These are phyloP conservation scores for Discostella stelligeroides DNA, from an alignment of 108 stramenopile species.

Conservation along the genomic window DNA sequence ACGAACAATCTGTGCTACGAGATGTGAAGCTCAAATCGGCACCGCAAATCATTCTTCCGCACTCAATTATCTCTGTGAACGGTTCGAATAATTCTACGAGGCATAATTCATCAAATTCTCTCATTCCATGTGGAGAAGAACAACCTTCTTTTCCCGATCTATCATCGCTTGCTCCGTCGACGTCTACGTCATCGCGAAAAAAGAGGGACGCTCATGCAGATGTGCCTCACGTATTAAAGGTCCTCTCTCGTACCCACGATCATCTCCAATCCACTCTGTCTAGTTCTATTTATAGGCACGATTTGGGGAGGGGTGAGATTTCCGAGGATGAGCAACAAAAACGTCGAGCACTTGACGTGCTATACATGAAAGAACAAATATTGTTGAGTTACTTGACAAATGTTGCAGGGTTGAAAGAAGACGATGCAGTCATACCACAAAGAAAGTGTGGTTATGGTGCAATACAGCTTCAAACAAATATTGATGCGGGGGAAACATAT, in stretches of 20 bases:
- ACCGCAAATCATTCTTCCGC: constrained; percentile 53
- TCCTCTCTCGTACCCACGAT: constrained; percentile 50
- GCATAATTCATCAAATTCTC: constrained; percentile 15
- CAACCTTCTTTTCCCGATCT: constrained; percentile 44
- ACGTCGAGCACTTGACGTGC: constrained; percentile 32
- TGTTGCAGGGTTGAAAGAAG: constrained; percentile 39
- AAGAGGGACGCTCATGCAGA: constrained; percentile 31
- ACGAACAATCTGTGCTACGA: constrained; percentile 70
- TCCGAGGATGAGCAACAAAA: constrained; percentile 11
- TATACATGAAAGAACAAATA: constrained; percentile 67
- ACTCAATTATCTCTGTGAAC: not conserved
- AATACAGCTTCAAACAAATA: constrained; percentile 13
- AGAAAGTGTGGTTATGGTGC: constrained; percentile 1
- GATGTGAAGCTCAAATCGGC: constrained; percentile 54
- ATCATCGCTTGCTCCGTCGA: constrained; percentile 38
- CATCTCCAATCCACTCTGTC: constrained; percentile 25
- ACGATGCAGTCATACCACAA: constrained; percentile 29
- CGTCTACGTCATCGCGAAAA: constrained; percentile 5
- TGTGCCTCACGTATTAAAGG: constrained; percentile 57
- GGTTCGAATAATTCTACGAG: not conserved
- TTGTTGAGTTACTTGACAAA: constrained; percentile 50
- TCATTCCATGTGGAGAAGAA: constrained; percentile 16
- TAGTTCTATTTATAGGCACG: too few relatives aligned
- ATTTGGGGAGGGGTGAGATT: not conserved
- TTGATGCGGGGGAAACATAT: constrained; percentile 25